phyloP scores from a whole-genome alignment of 164 flowering plant species.

The Tetracentron sinense region DNA sequence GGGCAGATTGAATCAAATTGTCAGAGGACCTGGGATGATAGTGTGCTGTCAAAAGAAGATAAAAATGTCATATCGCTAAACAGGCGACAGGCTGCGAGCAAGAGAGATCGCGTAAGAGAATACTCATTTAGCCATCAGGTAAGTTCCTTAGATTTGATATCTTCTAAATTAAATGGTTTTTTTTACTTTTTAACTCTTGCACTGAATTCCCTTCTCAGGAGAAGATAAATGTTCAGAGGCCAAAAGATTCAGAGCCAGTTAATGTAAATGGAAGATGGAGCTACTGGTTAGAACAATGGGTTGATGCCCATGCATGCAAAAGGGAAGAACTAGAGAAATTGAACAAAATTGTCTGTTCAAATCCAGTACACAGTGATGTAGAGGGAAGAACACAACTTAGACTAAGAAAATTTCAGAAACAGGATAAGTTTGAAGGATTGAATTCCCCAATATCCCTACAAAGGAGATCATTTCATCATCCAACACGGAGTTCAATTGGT shows the following conservation, averaged over 20 bases:
- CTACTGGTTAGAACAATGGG: constrained; percentile 74
- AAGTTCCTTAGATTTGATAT: constrained; percentile 6
- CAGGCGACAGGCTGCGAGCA: constrained; percentile 46
- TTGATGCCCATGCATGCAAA: constrained; percentile 46
- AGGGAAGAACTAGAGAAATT: constrained; percentile 36
- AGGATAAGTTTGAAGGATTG: constrained; percentile 20
- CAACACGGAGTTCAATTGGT: constrained; percentile 19
- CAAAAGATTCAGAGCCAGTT: constrained; percentile 43
- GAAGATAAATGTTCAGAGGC: constrained; percentile 30
- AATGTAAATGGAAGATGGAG: constrained; percentile 36
- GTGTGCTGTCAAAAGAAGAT: constrained; percentile 46
- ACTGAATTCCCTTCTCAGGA: constrained; percentile 14
- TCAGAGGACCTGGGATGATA: constrained; percentile 54
- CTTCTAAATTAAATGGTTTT: not conserved
- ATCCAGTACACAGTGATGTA: constrained; percentile 19
- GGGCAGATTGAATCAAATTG: constrained; percentile 42
- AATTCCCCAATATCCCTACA: constrained; percentile 25
- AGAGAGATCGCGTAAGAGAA: constrained; percentile 49
- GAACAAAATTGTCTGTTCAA: constrained; percentile 24
- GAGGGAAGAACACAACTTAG: constrained; percentile 19
- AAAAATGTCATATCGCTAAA: constrained; percentile 33
- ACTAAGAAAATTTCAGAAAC: constrained; percentile 13
- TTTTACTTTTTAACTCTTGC: not conserved
- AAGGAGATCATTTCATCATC: constrained; percentile 37
- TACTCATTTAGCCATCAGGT: constrained; percentile 49